Percentiles rank a stretch among this genome's conserved stretches.
Evolutionary conservation across 2,329 filamentous ascomycete species (phyloP).

Genomic region (Lasiodiplodia sp.): DNA sequence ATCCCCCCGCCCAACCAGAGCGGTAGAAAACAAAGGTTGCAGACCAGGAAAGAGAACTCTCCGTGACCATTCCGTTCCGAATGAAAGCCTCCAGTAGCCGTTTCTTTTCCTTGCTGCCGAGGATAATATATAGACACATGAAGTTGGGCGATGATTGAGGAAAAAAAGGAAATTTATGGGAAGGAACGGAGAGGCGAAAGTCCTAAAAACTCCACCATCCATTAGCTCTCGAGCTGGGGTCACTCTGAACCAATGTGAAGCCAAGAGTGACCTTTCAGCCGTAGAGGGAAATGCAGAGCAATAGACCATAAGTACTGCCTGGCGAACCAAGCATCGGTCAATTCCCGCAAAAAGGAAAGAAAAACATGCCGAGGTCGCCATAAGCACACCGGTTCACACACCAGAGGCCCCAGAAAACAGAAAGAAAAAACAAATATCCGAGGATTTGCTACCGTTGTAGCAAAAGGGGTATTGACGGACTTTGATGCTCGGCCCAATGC

Average conservation of each 20-base stretch:
- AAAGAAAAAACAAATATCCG: conserved; percentile 3
- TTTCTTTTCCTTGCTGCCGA: not conserved
- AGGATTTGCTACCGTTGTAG: conserved; percentile 18
- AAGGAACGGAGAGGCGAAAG: not conserved
- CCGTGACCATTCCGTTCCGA: not conserved
- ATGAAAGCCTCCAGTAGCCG: not conserved
- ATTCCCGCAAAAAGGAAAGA: not conserved
- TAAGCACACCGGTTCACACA: not conserved
- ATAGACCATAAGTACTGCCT: not conserved
- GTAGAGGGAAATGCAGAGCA: not conserved
- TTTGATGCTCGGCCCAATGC: conserved; percentile 10
- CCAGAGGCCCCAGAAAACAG: not conserved
- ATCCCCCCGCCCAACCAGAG: not conserved
- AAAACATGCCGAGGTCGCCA: not conserved
- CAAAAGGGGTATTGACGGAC: conserved; percentile 24
- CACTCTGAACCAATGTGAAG: not conserved
- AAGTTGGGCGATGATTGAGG: not conserved
- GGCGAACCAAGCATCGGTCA: not conserved
- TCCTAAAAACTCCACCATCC: not conserved
- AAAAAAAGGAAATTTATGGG: not conserved
- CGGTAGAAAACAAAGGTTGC: not conserved
- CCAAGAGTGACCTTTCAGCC: not conserved
- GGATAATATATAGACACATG: conserved; percentile 14
- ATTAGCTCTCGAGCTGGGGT: not conserved
- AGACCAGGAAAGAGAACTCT: not conserved